Evolutionary conservation across 2,329 filamentous ascomycete genomes (phyloP), one percentile per base, ranked within the genome.

Genomic region (Aspergillus pseudonomiae): DNA sequence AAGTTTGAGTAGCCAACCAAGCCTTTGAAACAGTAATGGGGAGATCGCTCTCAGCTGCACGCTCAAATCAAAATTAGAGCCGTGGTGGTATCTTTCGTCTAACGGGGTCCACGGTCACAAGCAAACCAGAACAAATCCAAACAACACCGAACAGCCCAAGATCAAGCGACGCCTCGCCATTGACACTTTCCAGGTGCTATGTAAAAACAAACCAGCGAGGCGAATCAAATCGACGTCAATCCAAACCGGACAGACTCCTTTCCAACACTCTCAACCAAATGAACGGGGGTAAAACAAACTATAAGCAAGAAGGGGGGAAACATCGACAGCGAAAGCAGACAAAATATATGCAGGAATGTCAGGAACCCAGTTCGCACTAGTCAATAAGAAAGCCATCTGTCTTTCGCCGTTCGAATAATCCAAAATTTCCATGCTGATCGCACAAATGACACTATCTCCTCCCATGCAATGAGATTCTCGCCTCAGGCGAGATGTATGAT

Each of bases 371-470:
- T 55, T 55, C 52, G 1, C 57, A 53, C n/a, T 6, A 28, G 41
- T 36, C 36, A 55, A 56, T 43, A 63, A 59, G 46, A 53, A 53
- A 61, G 54, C 46, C 61, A 21, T 60, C 52, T 52, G 56, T 21
- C 50, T 62, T 62, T 45, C 58, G 58, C 65, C 60, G 24, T 43
- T 57, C 59, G 46, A 59, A 64, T 61, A 61, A 57, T 59, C 48
- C 59, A 61, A 55, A 60, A 10, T 32, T 34, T 43, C 36, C 36
- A 62, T 61, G 64, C 50, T 57, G 61, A 61, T 64, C 62, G 48
- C 59, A 19, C 48, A 50, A 61, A 54, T 55, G 50, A 63, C 30
- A 63, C 30, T 59, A 54, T 56, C 32, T 45, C 55, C 50, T 62
- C 59, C 59, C 39, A 63, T 61, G 59, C 52, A 62, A 46, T 61